Percentiles rank a stretch among this genome's conserved stretches.
Conservation (phyloP, 1,139 yeast species). For the Nakaseomyces sp. region DNA sequence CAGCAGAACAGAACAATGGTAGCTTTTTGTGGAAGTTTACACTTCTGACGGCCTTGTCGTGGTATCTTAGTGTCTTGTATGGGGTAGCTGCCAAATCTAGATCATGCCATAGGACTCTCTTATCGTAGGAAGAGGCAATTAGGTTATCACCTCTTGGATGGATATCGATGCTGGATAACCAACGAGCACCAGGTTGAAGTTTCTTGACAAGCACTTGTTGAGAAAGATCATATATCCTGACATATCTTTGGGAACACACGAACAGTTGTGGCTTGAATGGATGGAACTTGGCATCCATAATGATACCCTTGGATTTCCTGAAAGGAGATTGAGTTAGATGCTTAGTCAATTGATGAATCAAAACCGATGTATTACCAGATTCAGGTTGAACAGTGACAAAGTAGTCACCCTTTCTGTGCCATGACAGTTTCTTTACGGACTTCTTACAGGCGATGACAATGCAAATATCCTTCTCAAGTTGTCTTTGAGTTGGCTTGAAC, state of each 20-base stretch:
- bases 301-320: slow-evolving; percentile 83
- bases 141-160: slow-evolving; percentile 96
- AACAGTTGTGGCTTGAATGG: slow-evolving; percentile 91
- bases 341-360: slow-evolving; percentile 89
- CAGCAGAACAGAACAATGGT: slow-evolving; percentile 92
- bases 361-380: slow-evolving; percentile 77
- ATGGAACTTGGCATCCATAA: slow-evolving; percentile 94
- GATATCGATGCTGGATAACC: slow-evolving; percentile 85
- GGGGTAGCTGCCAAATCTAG: slow-evolving; percentile 84
- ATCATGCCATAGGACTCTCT: slow-evolving; percentile 96
- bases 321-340: slow-evolving; percentile 97
- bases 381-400: slow-evolving; percentile 91
- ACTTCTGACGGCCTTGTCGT: slow-evolving; percentile 86
- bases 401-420: slow-evolving; percentile 98
- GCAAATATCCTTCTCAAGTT: slow-evolving; percentile 62
- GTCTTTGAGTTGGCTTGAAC: slow-evolving; percentile 64
- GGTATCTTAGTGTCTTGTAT: slow-evolving; percentile 90
- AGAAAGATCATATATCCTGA: slow-evolving; percentile 82
- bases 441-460: slow-evolving; percentile 62
- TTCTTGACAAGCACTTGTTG: slow-evolving; percentile 78
- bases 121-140: slow-evolving; percentile 86
- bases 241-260: slow-evolving; percentile 88
- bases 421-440: slow-evolving; percentile 71
- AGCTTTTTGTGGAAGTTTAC: slow-evolving; percentile 80
- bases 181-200: slow-evolving; percentile 89